Conservation (phyloP, 2,329 filamentous ascomycete species). For the Shiraia bambusicola region DNA sequence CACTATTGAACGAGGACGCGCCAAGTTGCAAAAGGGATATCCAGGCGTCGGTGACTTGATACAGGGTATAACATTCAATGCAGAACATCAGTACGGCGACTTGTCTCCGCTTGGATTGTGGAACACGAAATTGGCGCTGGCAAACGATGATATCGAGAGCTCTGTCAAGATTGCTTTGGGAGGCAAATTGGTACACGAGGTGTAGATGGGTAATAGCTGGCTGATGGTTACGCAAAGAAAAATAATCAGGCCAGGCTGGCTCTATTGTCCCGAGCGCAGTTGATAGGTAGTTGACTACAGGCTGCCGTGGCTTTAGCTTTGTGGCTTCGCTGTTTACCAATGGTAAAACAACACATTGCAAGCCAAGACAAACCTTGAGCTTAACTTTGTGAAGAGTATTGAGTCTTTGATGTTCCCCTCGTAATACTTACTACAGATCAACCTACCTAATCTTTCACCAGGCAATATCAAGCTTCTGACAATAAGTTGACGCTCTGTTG, state of each 20-base stretch:
- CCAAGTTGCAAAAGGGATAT: slow-evolving; percentile 43
- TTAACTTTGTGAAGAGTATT: no score
- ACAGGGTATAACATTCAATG: slow-evolving; percentile 16
- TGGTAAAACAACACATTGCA: background rate
- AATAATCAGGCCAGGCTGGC: no score
- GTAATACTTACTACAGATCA: no score
- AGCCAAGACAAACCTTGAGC: no score
- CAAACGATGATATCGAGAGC: slow-evolving; percentile 44
- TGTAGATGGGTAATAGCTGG: background rate
- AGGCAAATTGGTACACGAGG: slow-evolving; percentile 16
- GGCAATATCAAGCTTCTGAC: no score
- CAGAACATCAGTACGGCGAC: slow-evolving; percentile 25
- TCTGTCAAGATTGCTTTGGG: slow-evolving; percentile 35
- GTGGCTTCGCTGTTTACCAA: background rate
- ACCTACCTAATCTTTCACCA: no score
- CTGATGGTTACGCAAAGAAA: no score
- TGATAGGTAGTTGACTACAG: no score
- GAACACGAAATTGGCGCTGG: slow-evolving; percentile 47
- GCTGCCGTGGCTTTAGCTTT: no score
- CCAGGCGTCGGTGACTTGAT: slow-evolving; percentile 26
- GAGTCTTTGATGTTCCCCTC: no score
- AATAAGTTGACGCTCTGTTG: no score
- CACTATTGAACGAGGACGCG: slow-evolving; percentile 32
- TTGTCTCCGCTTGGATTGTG: slow-evolving; percentile 29
- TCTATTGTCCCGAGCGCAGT: no score